Conservation (phyloP, 805 yeast genomes). For the Candida tibetensis region DNA sequence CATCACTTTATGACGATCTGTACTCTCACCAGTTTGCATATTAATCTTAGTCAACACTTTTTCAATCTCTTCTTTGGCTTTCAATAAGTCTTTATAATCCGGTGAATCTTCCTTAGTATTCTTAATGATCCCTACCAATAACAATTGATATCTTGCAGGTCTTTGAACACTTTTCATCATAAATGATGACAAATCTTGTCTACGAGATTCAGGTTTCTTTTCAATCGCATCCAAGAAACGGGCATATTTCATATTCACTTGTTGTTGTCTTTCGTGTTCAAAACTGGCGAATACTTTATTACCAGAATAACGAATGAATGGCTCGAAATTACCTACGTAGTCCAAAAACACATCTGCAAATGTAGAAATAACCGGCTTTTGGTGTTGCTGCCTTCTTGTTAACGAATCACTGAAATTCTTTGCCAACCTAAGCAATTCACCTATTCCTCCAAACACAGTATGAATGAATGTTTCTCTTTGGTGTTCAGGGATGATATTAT, state of each 20-base stretch:
- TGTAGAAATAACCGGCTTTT: slow-evolving; percentile 76
- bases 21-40: slow-evolving; percentile 87
- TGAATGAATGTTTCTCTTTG: slow-evolving; percentile 89
- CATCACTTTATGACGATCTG: slow-evolving; percentile 86
- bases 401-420: slow-evolving; percentile 84
- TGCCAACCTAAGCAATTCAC: slow-evolving; percentile 82
- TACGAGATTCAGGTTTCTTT: slow-evolving; percentile 77
- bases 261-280: slow-evolving; percentile 91
- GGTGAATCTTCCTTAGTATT: slow-evolving; percentile 73
- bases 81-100: slow-evolving; percentile 64
- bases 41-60: slow-evolving; percentile 76
- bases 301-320: slow-evolving; percentile 90
- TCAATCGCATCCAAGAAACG: slow-evolving; percentile 90
- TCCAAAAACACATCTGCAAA: slow-evolving; percentile 87
- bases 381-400: slow-evolving; percentile 77
- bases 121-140: slow-evolving; percentile 79
- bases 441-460: slow-evolving; percentile 86
- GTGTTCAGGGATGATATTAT: slow-evolving; percentile 77
- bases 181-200: slow-evolving; percentile 89
- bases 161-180: slow-evolving; percentile 94
- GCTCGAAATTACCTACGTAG: slow-evolving; percentile 82
- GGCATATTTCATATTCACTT: slow-evolving; percentile 87
- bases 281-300: slow-evolving; percentile 93
- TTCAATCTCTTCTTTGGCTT: slow-evolving; percentile 72
- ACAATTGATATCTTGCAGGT: slow-evolving; percentile 89